Conservation (phyloP, 2,329 filamentous ascomycete genomes). For the Claviceps arundinis region DNA sequence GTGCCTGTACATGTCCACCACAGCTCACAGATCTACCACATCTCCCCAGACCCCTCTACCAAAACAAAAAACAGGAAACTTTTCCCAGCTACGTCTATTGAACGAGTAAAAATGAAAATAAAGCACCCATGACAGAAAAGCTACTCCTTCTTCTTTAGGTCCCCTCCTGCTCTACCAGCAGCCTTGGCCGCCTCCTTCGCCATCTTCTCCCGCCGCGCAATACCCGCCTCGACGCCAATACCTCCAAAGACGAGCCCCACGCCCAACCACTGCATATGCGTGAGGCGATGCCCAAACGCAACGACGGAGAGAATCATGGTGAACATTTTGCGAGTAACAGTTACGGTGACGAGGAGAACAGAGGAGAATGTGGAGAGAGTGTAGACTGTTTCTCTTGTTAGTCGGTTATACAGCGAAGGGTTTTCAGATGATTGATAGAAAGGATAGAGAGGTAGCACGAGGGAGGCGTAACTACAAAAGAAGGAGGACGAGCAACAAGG, state of each 20-base stretch:
- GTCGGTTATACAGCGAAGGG: not conserved
- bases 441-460: too few relatives aligned
- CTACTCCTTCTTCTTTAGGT: slow-evolving; percentile 19
- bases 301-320: slow-evolving; percentile 96
- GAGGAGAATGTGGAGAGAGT: slow-evolving; percentile 87
- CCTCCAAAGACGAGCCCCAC: slow-evolving; percentile 89
- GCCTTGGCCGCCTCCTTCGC: slow-evolving; percentile 57
- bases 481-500: too few relatives aligned
- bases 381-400: slow-evolving; percentile 43
- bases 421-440: too few relatives aligned
- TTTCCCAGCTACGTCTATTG: too few relatives aligned
- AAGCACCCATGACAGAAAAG: not conserved
- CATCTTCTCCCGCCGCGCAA: slow-evolving; percentile 71
- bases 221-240: slow-evolving; percentile 77
- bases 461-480: too few relatives aligned
- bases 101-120: not conserved
- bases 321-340: slow-evolving; percentile 96
- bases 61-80: too few relatives aligned
- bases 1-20: too few relatives aligned
- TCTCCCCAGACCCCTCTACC: too few relatives aligned
- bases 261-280: slow-evolving; percentile 83
- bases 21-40: too few relatives aligned
- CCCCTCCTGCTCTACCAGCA: not conserved
- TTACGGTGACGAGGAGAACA: slow-evolving; percentile 86
- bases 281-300: slow-evolving; percentile 82